These are phyloP conservation scores for Claviceps arundinis DNA, from an alignment of 2,329 filamentous ascomycete species.

Conservation along the genomic window DNA sequence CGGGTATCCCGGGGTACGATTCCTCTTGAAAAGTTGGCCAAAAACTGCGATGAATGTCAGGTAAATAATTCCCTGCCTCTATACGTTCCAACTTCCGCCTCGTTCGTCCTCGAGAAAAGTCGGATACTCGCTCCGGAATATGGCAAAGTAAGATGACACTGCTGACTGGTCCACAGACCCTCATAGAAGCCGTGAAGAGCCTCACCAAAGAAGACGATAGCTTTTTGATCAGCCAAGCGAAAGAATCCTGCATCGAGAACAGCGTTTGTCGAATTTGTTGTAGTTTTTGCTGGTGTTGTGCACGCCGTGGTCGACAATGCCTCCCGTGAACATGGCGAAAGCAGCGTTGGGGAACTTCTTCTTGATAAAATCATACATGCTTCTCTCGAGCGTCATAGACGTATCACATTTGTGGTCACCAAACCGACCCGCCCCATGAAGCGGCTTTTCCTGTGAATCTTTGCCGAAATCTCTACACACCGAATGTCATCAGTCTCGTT, in stretches of 20 bases:
- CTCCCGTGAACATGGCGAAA: slow-evolving; percentile 46
- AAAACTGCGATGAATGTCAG: slow-evolving; percentile 5
- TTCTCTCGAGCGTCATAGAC: slow-evolving; percentile 35
- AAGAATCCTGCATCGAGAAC: slow-evolving; percentile 15
- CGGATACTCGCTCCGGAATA: background rate
- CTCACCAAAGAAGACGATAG: slow-evolving; percentile 26
- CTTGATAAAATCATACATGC: slow-evolving; percentile 39
- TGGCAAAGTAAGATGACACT: background rate
- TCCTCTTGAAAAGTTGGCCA: background rate
- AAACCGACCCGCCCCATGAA: slow-evolving; percentile 33
- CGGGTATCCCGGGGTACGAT: background rate
- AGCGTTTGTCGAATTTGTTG: slow-evolving; percentile 13
- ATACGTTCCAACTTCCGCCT: background rate
- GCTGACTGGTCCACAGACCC: background rate
- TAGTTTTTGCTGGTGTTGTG: slow-evolving; percentile 27
- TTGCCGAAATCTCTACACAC: slow-evolving; percentile 31
- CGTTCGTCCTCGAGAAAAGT: background rate
- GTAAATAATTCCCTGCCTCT: background rate
- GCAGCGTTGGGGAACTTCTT: slow-evolving; percentile 29
- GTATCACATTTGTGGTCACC: slow-evolving; percentile 40
- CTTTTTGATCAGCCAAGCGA: slow-evolving; percentile 19
- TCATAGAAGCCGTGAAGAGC: slow-evolving; percentile 22
- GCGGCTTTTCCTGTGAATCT: slow-evolving; percentile 30
- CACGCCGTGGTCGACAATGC: slow-evolving; percentile 38
- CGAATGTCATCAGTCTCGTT: background rate